Percentiles rank a stretch among this genome's conserved stretches.
Conservation (phyloP, 129 eudicot species). For the Chrysanthemum seticuspe region DNA sequence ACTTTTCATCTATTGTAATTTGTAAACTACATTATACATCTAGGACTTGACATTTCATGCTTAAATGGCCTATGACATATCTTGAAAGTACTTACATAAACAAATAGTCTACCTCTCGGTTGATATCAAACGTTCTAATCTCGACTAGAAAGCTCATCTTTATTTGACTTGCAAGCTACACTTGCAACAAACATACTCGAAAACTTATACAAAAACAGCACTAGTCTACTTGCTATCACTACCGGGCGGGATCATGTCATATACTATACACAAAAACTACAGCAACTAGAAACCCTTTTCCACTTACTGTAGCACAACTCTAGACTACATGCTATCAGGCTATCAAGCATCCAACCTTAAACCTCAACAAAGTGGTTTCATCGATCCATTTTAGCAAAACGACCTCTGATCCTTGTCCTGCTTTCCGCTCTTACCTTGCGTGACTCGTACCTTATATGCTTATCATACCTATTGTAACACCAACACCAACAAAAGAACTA, state of each 20-base stretch:
- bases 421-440: slow-evolving; percentile 87
- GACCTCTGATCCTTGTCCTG: slow-evolving; percentile 83
- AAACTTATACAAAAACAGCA: neutral
- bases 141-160: slow-evolving; percentile 19
- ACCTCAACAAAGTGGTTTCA: slow-evolving; percentile 12
- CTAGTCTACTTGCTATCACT: neutral
- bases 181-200: slow-evolving; percentile 24
- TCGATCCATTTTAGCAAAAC: slow-evolving; percentile 79
- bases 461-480: slow-evolving; percentile 61
- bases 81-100: too few species aligned
- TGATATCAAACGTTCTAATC: neutral
- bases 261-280: slow-evolving; percentile 19
- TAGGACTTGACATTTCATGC: too few species aligned
- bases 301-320: slow-evolving; percentile 17
- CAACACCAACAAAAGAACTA: neutral
- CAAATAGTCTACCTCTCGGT: too few species aligned
- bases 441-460: slow-evolving; percentile 92
- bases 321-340: slow-evolving; percentile 25
- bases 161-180: slow-evolving; percentile 28
- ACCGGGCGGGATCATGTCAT: neutral
- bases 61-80: too few species aligned
- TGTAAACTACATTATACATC: too few species aligned
- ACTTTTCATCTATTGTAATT: too few species aligned
- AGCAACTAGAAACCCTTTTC: slow-evolving; percentile 10
- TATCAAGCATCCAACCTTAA: slow-evolving; percentile 5